These are phyloP conservation scores for Penicillium diatomitis DNA, from an alignment of 495 filamentous ascomycete genomes.

Conservation along the genomic window DNA sequence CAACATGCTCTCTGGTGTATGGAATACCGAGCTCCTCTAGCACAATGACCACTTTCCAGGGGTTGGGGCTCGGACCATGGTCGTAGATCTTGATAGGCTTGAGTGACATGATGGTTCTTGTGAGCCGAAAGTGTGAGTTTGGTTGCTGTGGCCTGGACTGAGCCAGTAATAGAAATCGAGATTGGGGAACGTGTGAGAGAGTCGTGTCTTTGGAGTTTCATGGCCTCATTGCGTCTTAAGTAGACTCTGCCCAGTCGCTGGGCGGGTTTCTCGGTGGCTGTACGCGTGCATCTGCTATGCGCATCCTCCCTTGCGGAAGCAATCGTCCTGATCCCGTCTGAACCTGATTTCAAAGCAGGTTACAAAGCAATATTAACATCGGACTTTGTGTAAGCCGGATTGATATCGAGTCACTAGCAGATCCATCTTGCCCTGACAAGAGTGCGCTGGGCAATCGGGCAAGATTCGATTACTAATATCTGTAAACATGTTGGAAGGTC, in stretches of 20 bases:
- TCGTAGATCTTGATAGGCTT: slow-evolving; percentile 38
- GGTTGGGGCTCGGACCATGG: slow-evolving; percentile 44
- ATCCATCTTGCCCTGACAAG: neutral
- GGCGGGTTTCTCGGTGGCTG: too few relatives aligned
- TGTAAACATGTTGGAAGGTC: too few relatives aligned
- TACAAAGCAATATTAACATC: too few relatives aligned
- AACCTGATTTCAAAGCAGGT: too few relatives aligned
- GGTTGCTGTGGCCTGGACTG: neutral
- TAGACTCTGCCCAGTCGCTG: too few relatives aligned
- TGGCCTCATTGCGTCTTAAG: too few relatives aligned
- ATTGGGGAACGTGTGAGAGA: neutral
- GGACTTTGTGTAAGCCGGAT: neutral
- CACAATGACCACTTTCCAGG: slow-evolving; percentile 56
- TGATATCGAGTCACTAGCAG: slow-evolving; percentile 4
- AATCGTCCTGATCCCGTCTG: too few relatives aligned
- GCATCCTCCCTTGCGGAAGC: too few relatives aligned
- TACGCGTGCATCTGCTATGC: too few relatives aligned
- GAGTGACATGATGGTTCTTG: slow-evolving; percentile 25
- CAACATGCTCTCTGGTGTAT: slow-evolving; percentile 35
- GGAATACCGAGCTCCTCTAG: slow-evolving; percentile 55
- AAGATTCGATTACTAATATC: too few relatives aligned
- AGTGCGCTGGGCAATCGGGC: too few relatives aligned
- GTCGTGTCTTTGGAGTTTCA: neutral
- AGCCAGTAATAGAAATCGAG: too few relatives aligned
- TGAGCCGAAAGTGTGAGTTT: neutral